Conservation (phyloP, 2,329 filamentous ascomycete species). For the Hymenoscyphus repandus region DNA sequence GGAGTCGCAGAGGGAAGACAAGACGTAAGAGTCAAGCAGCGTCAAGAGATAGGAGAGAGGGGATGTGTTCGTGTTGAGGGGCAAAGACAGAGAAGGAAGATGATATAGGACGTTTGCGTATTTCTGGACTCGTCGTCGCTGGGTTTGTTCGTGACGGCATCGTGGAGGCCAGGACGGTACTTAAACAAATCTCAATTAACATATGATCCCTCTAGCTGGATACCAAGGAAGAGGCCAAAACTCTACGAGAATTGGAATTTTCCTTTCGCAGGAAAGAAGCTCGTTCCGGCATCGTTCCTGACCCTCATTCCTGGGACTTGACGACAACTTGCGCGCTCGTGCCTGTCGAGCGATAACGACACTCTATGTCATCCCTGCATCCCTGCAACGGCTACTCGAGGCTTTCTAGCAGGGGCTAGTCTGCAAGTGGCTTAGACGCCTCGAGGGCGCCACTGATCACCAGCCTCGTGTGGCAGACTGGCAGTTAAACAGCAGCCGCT, state of each 20-base stretch:
- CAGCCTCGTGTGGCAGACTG: too few relatives aligned
- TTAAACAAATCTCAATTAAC: too few relatives aligned
- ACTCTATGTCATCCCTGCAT: not conserved
- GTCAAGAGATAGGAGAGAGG: not conserved
- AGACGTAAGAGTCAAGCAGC: not conserved
- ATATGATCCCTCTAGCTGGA: too few relatives aligned
- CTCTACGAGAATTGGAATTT: not conserved
- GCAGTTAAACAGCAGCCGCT: too few relatives aligned
- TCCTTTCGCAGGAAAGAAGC: slow-evolving; percentile 1
- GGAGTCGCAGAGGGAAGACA: not conserved
- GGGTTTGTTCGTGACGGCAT: not conserved
- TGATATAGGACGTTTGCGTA: too few relatives aligned
- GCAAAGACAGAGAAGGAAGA: too few relatives aligned
- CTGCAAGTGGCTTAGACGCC: too few relatives aligned
- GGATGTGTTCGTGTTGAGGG: too few relatives aligned
- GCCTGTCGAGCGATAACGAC: slow-evolving; percentile 1
- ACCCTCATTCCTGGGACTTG: not conserved
- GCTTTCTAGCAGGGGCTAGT: not conserved
- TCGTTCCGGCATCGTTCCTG: too few relatives aligned
- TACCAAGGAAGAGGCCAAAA: not conserved
- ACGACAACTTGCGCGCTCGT: not conserved
- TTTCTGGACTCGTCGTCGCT: too few relatives aligned
- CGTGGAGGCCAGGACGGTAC: not conserved
- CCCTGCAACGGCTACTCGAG: slow-evolving; percentile 1
- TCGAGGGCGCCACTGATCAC: too few relatives aligned